These are phyloP conservation scores for Amorphotheca resinae DNA, from an alignment of 495 filamentous ascomycete genomes.

Conservation along the genomic window DNA sequence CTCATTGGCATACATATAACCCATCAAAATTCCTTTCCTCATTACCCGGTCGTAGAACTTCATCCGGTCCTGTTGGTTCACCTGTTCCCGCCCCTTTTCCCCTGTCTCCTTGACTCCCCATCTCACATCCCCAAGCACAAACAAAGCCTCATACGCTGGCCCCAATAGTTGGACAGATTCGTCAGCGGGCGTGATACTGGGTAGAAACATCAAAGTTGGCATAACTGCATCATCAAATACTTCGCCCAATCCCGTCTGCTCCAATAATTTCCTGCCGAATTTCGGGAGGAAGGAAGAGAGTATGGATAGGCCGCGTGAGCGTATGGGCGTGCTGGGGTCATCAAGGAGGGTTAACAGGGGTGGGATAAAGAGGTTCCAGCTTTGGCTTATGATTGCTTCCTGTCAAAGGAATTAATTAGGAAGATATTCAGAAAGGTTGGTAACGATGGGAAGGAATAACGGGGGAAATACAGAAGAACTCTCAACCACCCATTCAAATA, in stretches of 20 bases:
- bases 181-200: conserved; percentile 61
- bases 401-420: background rate
- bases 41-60: conserved; percentile 37
- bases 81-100: background rate
- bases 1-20: conserved; percentile 39
- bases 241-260: conserved; percentile 57
- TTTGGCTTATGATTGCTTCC: conserved; percentile 18
- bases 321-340: conserved; percentile 43
- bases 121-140: conserved; percentile 41
- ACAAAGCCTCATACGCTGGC: conserved; percentile 54
- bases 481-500: conserved; percentile 53
- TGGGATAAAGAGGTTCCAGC: conserved; percentile 78
- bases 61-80: background rate
- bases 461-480: conserved; percentile 31
- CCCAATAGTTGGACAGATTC: conserved; percentile 54
- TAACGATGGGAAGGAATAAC: background rate
- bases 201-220: conserved; percentile 61
- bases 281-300: conserved; percentile 48
- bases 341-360: conserved; percentile 72
- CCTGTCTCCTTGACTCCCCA: conserved; percentile 10
- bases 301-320: conserved; percentile 47
- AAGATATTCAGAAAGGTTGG: background rate
- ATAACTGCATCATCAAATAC: conserved; percentile 72
- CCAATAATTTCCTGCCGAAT: conserved; percentile 43
- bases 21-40: conserved; percentile 41